Base-by-base conservation (phyloP, 129 eudicot species). In the Saussurea involucrata region DNA sequence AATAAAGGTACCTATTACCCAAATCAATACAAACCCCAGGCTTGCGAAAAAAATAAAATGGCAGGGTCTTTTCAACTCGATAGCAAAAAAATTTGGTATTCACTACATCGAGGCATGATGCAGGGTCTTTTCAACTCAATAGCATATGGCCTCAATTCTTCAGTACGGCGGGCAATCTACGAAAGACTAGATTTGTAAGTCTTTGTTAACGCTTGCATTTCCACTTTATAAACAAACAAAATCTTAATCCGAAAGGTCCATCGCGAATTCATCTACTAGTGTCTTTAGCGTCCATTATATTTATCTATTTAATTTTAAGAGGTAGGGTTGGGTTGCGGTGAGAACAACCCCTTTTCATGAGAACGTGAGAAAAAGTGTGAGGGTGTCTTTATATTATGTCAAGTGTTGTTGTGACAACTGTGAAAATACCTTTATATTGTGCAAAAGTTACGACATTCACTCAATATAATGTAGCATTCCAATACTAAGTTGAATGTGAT, bases 151-250 rank as follows among this genome's bases (percentile, higher is more conserved):
- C 97, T 95, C 57, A 94, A 94, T 84, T 87, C 97, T 66, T 90
- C 98, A 10, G 98, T 94, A 44, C 85, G 97, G 4, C 87, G 97
- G 29, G 92, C 90, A 29, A 86, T 94, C 40, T 83, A 73, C 66
- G 96, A 94, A 71, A 86, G 93, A 87, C 84, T 94, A 76, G 96
- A 95, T 86, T 82, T 89, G 98, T 95, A 89, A 91, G 98, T 91
- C 68, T 66, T 66, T 24, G 11, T 68, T 8, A 22, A 66, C 8
- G 15, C 21, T 67, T 34, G 13, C 68, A 49, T 77, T 67, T 76
- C 53, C 20, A 57, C 21, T 69, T 8, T 69, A 17, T 60, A 24
- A 34, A n/a, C 31, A 24, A 17, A 69, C 1, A 37, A 57, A 24
- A 24, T 32, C 3, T 8, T 53, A 5, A 53, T 53, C 61, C 2